Conservation (phyloP, 2,329 filamentous ascomycete species). For the Cladosporium sp. region DNA sequence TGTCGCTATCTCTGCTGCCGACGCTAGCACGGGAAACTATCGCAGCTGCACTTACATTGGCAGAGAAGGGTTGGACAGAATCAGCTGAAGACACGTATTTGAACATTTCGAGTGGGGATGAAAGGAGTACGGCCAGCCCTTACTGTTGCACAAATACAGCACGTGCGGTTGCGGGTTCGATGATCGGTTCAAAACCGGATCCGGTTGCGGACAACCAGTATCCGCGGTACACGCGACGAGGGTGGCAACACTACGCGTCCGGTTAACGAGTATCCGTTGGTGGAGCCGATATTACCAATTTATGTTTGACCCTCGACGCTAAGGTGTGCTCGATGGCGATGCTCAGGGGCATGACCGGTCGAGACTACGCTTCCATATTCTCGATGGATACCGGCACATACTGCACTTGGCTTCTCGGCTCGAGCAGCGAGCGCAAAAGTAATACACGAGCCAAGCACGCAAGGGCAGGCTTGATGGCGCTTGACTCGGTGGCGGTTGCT, state of each 20-base stretch:
- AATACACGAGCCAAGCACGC: neutral
- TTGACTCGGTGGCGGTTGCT: neutral
- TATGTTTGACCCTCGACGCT: neutral
- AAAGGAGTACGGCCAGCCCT: neutral
- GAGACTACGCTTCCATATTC: neutral
- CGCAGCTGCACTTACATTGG: neutral
- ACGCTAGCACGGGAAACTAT: neutral
- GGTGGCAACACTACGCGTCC: neutral
- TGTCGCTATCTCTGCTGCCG: no score
- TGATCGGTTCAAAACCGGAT: neutral
- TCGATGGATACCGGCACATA: neutral
- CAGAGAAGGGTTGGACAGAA: neutral
- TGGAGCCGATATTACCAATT: neutral
- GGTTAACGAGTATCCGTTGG: neutral
- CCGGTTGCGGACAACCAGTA: neutral
- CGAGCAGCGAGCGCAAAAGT: neutral
- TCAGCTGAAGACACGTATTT: neutral
- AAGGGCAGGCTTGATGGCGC: constrained; percentile 3
- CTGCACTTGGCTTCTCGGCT: neutral
- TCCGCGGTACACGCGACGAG: neutral
- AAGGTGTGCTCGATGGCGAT: neutral
- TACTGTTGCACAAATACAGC: neutral
- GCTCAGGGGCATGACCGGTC: neutral
- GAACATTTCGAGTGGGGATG: neutral
- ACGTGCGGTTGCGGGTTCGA: neutral